phyloP scores from a whole-genome alignment of 2,329 filamentous ascomycete genomes.

The Ophiostoma sp. region DNA sequence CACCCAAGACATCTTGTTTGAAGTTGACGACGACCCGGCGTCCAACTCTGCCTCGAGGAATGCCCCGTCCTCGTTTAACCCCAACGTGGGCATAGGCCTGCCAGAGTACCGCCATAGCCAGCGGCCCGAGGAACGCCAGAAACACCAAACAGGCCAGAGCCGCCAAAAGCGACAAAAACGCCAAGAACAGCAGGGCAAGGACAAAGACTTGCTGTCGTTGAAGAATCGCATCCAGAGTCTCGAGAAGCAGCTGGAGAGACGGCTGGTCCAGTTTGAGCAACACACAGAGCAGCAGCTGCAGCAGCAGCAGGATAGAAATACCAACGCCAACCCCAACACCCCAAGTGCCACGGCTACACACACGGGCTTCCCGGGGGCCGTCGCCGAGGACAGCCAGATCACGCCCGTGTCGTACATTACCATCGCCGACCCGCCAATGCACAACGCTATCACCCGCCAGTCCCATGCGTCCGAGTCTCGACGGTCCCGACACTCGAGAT shows the following conservation, averaged over 20 bases:
- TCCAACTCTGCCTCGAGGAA: neutral
- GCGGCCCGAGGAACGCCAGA: neutral
- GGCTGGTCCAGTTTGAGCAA: neutral
- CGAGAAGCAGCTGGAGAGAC: neutral
- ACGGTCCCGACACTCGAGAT: neutral
- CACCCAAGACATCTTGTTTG: neutral
- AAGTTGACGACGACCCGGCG: neutral
- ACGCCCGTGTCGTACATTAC: neutral
- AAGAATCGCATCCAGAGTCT: neutral
- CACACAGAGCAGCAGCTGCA: too few relatives aligned
- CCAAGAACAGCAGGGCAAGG: neutral
- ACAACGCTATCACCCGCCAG: neutral
- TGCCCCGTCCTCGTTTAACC: neutral
- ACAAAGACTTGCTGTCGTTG: neutral
- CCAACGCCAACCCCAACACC: neutral
- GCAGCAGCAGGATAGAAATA: too few relatives aligned
- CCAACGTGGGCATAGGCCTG: neutral
- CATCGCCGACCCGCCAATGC: neutral
- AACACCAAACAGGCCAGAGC: neutral
- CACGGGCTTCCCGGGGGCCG: neutral
- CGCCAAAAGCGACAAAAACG: neutral
- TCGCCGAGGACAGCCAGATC: neutral
- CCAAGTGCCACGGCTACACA: neutral
- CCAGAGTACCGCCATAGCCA: neutral
- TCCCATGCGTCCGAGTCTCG: neutral